A percentile compares a stretch with the other conserved stretches of the same genome.
phyloP scores from a whole-genome alignment of 139 green algal genomes.

The Bryopsis sp. region DNA sequence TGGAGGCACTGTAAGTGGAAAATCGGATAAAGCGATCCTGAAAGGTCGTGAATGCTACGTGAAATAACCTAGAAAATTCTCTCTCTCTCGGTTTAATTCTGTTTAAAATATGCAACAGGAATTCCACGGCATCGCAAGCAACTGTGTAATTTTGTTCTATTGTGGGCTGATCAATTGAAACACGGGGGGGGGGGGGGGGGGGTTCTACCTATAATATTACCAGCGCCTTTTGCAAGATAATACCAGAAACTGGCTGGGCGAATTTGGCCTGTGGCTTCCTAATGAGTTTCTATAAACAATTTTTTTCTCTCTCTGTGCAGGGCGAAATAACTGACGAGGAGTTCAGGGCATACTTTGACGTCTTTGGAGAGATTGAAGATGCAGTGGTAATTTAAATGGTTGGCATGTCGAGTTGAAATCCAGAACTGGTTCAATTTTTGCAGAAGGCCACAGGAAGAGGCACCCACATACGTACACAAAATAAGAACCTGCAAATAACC shows the following conservation, averaged over 20 bases:
- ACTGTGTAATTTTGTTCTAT: background rate
- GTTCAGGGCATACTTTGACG: slow-evolving; percentile 55
- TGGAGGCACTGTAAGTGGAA: slow-evolving; percentile 46
- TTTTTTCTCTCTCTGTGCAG: slow-evolving; percentile 15
- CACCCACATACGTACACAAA: too few relatives aligned
- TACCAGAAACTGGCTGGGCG: too few relatives aligned
- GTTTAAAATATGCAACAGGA: background rate
- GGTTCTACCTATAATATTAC: too few relatives aligned
- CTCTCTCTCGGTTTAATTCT: background rate
- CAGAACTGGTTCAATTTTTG: too few relatives aligned
- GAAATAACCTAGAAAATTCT: background rate
- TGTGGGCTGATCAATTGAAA: too few relatives aligned
- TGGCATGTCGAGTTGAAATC: slow-evolving; percentile 16
- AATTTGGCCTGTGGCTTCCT: background rate
- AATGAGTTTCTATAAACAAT: background rate
- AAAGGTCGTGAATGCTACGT: background rate
- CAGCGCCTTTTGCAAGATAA: too few relatives aligned
- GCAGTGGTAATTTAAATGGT: slow-evolving; percentile 28
- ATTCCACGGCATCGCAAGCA: background rate
- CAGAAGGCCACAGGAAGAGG: too few relatives aligned
- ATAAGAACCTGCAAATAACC: too few relatives aligned
- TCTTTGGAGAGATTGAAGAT: slow-evolving; percentile 62
- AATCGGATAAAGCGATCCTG: background rate
- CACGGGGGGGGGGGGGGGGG: too few relatives aligned
- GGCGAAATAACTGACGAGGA: slow-evolving; percentile 62